Percentiles rank a stretch among this genome's conserved stretches.
Conservation (phyloP, 805 yeast species). For the Candida stauntonica region DNA sequence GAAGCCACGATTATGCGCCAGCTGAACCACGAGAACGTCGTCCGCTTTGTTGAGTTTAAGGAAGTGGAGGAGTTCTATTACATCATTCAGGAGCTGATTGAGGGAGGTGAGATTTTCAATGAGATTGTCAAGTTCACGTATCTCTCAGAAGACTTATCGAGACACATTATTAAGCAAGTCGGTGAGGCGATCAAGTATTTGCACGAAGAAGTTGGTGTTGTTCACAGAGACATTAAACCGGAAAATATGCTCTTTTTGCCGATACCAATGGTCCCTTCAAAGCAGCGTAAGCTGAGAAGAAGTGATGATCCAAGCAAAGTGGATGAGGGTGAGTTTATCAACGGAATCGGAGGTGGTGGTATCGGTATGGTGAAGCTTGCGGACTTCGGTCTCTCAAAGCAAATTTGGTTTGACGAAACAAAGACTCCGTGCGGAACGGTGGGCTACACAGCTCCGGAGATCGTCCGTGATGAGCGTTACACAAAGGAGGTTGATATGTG, state of each 20-base stretch:
- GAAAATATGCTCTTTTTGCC: conserved; percentile 69
- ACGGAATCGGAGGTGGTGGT: conserved; percentile 88
- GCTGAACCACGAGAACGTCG: conserved; percentile 54
- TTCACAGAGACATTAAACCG: conserved; percentile 81
- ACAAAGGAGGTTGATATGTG: conserved; percentile 97
- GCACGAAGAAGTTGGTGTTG: conserved; percentile 72
- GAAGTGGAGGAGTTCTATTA: conserved; percentile 56
- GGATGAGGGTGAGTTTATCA: conserved; percentile 84
- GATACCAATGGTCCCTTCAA: conserved; percentile 44
- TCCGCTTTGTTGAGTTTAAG: conserved; percentile 53
- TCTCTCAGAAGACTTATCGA: conserved; percentile 57
- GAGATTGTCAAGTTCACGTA: conserved; percentile 65
- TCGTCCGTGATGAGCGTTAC: conserved; percentile 88
- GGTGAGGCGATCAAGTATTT: conserved; percentile 62
- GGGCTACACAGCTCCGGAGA: conserved; percentile 98
- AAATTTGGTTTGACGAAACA: conserved; percentile 72
- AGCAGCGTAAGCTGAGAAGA: conserved; percentile 32
- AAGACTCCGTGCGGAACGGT: conserved; percentile 99
- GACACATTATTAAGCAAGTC: conserved; percentile 62
- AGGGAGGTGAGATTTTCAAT: conserved; percentile 74
- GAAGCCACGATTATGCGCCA: conserved; percentile 42
- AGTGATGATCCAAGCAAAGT: conserved; percentile 65
- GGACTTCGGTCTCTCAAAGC: conserved; percentile 92
- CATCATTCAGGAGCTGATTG: conserved; percentile 68
- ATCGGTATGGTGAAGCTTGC: conserved; percentile 88